phyloP scores from a whole-genome alignment of 2,329 filamentous ascomycete species.

The Aspergillus sp. region DNA sequence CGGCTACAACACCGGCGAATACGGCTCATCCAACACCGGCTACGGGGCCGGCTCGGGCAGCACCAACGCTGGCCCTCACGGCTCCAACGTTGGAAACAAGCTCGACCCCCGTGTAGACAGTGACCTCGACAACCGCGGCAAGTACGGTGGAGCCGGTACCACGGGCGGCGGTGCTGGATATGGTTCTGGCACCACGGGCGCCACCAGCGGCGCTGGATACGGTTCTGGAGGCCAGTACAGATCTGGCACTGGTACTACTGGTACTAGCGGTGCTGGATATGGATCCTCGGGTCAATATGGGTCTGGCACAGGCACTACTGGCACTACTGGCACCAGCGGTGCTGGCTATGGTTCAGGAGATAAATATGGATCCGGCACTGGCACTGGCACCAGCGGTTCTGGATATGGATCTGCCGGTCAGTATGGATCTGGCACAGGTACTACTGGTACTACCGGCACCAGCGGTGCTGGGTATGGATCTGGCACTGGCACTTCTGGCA shows the following conservation, averaged over 20 bases:
- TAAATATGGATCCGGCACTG: too few relatives aligned
- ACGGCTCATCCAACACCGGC: background rate
- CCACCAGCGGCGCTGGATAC: background rate
- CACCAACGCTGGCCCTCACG: constrained; percentile 17
- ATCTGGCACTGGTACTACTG: background rate
- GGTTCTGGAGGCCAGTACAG: background rate
- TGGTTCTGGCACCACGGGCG: constrained; percentile 1
- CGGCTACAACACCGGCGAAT: too few relatives aligned
- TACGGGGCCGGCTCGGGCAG: too few relatives aligned
- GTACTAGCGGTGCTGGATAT: background rate
- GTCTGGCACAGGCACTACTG: background rate
- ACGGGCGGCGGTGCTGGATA: background rate
- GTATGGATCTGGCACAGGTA: background rate
- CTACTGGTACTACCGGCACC: background rate
- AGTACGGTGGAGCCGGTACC: constrained; percentile 18
- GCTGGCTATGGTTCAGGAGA: too few relatives aligned
- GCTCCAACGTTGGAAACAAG: constrained; percentile 34
- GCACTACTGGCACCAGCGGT: too few relatives aligned
- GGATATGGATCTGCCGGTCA: background rate
- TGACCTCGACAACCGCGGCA: constrained; percentile 18
- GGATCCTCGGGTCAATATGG: background rate
- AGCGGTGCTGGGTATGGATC: background rate
- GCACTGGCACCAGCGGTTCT: too few relatives aligned
- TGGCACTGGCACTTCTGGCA: too few relatives aligned
- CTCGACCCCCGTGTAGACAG: constrained; percentile 33